phyloP scores from a whole-genome alignment of 2,329 filamentous ascomycete genomes.

The Penicillium sp. region DNA sequence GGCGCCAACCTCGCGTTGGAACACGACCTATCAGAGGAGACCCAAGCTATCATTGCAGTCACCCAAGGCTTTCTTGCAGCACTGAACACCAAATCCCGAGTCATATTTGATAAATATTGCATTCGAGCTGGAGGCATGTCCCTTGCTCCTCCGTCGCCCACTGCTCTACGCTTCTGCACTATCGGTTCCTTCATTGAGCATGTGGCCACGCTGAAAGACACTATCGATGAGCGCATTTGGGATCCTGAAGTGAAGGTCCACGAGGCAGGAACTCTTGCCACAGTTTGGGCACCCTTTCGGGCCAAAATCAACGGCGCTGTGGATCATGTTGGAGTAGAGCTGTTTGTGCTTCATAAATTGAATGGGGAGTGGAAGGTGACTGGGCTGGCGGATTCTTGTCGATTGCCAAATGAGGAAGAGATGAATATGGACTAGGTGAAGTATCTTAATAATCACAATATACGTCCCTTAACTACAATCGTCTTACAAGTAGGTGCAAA shows the following conservation, averaged over 20 bases:
- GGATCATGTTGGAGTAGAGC: constrained; percentile 39
- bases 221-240: constrained; percentile 40
- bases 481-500: background rate
- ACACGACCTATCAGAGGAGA: constrained; percentile 13
- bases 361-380: constrained; percentile 39
- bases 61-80: constrained; percentile 34
- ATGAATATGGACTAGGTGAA: constrained; percentile 15
- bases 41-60: constrained; percentile 29
- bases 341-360: constrained; percentile 37
- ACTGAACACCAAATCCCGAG: constrained; percentile 31
- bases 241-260: constrained; percentile 37
- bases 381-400: constrained; percentile 38
- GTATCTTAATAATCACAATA: background rate
- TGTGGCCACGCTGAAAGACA: constrained; percentile 29
- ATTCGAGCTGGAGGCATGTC: constrained; percentile 38
- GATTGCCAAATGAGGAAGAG: constrained; percentile 33
- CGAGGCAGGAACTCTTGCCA: constrained; percentile 31
- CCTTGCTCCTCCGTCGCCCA: constrained; percentile 33
- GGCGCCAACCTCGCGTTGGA: background rate
- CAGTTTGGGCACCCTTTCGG: constrained; percentile 39
- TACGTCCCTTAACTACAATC: background rate
- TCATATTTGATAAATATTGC: constrained; percentile 38
- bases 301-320: constrained; percentile 38
- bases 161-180: constrained; percentile 36
- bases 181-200: constrained; percentile 39